Evolutionary conservation across 2,329 filamentous ascomycete genomes (phyloP).

Genomic region (Grosmannia huntii): DNA sequence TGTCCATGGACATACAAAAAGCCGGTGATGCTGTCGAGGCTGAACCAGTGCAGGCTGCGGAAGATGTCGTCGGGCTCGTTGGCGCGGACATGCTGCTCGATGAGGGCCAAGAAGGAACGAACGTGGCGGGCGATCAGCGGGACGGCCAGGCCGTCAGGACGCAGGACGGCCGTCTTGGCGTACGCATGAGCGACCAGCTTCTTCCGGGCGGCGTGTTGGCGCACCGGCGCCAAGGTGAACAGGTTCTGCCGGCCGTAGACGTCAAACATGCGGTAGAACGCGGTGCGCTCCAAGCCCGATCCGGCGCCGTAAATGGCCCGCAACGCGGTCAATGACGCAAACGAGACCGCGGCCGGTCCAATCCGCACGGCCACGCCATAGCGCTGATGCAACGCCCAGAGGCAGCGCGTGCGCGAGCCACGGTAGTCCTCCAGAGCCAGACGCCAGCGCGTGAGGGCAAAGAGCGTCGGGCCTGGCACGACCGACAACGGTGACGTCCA

Average conservation of each 20-base stretch:
- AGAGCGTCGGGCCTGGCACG: slow-evolving; percentile 26
- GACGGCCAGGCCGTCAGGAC: slow-evolving; percentile 22
- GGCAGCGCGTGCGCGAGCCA: slow-evolving; percentile 27
- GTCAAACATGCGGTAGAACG: slow-evolving; percentile 44
- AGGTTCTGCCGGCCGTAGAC: slow-evolving; percentile 37
- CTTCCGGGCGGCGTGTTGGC: slow-evolving; percentile 35
- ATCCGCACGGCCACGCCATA: slow-evolving; percentile 36
- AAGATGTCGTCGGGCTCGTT: slow-evolving; percentile 30
- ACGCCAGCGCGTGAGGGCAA: slow-evolving; percentile 29
- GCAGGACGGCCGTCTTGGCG: slow-evolving; percentile 33
- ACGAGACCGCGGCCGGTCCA: slow-evolving; percentile 31
- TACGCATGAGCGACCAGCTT: slow-evolving; percentile 39
- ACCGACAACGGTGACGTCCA: slow-evolving; percentile 2
- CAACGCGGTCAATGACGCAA: slow-evolving; percentile 28
- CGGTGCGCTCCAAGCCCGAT: slow-evolving; percentile 33
- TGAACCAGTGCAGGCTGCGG: slow-evolving; percentile 36
- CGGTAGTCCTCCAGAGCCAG: slow-evolving; percentile 30
- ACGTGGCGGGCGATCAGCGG: slow-evolving; percentile 19
- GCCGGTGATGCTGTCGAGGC: slow-evolving; percentile 37
- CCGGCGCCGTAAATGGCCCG: slow-evolving; percentile 42
- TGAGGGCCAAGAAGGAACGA: slow-evolving; percentile 3
- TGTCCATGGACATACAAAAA: slow-evolving; percentile 30
- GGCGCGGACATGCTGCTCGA: neutral
- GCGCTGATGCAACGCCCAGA: slow-evolving; percentile 27
- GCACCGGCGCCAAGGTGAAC: slow-evolving; percentile 33